phyloP scores from a whole-genome alignment of 2,329 filamentous ascomycete genomes.

The Teratosphaeria viscida region DNA sequence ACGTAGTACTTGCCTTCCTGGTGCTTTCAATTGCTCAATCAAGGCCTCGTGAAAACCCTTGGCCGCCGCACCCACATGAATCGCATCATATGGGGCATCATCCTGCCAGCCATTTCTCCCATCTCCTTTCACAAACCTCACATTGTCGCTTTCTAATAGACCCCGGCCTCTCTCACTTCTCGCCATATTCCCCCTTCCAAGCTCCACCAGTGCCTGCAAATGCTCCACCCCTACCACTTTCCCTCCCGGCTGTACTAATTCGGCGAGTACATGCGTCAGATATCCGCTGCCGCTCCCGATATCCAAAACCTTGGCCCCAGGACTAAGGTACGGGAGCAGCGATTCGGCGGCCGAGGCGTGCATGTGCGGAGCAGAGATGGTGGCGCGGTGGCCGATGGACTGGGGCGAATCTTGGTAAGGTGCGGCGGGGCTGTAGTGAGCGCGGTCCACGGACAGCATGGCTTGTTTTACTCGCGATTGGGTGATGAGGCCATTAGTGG shows the following conservation, averaged over 20 bases:
- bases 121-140: conserved; percentile 66
- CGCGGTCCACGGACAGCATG: conserved; percentile 75
- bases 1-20: conserved; percentile 48
- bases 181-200: conserved; percentile 32
- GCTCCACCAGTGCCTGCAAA: conserved; percentile 35
- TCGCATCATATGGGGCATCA: conserved; percentile 67
- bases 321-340: conserved; percentile 47
- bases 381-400: conserved; percentile 55
- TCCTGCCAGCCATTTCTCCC: conserved; percentile 37
- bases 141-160: conserved; percentile 52
- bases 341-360: conserved; percentile 56
- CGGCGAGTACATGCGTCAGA: conserved; percentile 76
- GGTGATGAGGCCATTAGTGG: conserved; percentile 60
- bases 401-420: conserved; percentile 70
- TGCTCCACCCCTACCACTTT: conserved; percentile 40
- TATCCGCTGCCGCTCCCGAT: conserved; percentile 51
- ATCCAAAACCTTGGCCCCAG: conserved; percentile 40
- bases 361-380: conserved; percentile 66
- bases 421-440: conserved; percentile 60
- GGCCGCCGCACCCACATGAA: conserved; percentile 88
- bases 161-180: conserved; percentile 37
- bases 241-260: conserved; percentile 50
- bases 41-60: conserved; percentile 59
- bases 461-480: conserved; percentile 62
- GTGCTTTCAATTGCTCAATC: conserved; percentile 64